Base-by-base conservation (phyloP, 805 yeast genomes). In the Suhomyces vadensis region DNA sequence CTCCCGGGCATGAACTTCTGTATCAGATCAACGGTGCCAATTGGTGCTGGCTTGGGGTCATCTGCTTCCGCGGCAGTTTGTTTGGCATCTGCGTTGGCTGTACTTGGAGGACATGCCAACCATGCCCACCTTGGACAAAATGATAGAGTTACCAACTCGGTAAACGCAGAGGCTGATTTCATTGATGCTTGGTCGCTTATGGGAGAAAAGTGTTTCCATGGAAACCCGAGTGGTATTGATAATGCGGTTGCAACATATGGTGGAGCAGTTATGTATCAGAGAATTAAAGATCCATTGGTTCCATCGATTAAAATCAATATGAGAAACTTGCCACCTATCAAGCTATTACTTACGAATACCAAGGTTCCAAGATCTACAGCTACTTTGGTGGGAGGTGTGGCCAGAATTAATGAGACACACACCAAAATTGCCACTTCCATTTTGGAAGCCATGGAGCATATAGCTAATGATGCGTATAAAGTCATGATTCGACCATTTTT, bases 1-100 rank as follows among this genome's bases (percentile, higher is more conserved):
- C 65, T 71, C 1, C 72, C 71, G 1, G 87, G 86, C 3, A 58
- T 74, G 48, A 74, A 72, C 25, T 88, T 85, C 61, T 73, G 82
- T 3, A 81, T 87, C 11, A 78, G 91, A 46, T 87, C 96, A 1
- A 83, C 95, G 1, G 69, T 91, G 39, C 99, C 99, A 1, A 85
- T 92, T 39, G 97, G 99, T 31, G 97, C 99, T 0, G 99, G 99
- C 0, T 74, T 94, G 38, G 99, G 99, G 0, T 87, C 96, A 1
- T 87, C 96, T 36, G 98, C 98, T 0, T 82, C 96, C 2, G 78
- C 88, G 13, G 80, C 95, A 1, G 98, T 94, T 3, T 83, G 94
- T 57, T 60, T 94, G 27, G 78, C 95, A 0, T 71, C 92, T 11
- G 95, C 94, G 0, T 70, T 92, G 58, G 68, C 83, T 3, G 65